Evolutionary conservation across 371 early-diverging fungal species (phyloP), one percentile per base, ranked within the genome.

Genomic region (Haplosporangium sp.): DNA sequence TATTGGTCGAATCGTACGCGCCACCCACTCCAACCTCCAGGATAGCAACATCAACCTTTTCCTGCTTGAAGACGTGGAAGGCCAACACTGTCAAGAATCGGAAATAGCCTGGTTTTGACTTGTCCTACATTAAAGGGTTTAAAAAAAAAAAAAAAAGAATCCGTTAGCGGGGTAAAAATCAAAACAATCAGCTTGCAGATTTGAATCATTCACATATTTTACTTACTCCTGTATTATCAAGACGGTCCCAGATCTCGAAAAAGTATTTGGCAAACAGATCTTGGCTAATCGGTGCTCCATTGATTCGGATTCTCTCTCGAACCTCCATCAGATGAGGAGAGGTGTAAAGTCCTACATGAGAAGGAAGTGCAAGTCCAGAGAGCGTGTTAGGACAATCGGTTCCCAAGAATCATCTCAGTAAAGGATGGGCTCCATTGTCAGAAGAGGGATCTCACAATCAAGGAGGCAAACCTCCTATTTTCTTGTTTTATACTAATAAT

Each of bases 271-370:
- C 89, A 86, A 98, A 98, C 38, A 81, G 42, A 2, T 90, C 89
- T 55, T 90, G 85, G 11, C 87, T 84, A 5, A 99, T 81, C 5
- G 98, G 96, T 20, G 58, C 75, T 0, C 98, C 98, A 74, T 97
- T 87, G 79, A 98, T 94, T 51, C 96, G 87, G 62, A 99, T 97
- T 37, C 99, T 89, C 80, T 99, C 99, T 37, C 97, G 91, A 13
- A 95, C 97, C 59, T 95, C 90, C 48, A 94, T 87, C 69, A 98
- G 73, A 74, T 98, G 99, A 18, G 99, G 99, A 0, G 97, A 96
- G 8, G 98, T 96, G 73, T 90, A 99, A 45, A 97, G 80, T 9
- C 95, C 95, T 81, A n/a, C n/a, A n/a, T n/a, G n/a, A n/a, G n/a
- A n/a, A n/a, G n/a, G n/a, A n/a, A n/a, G n/a, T n/a, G n/a, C n/a